phyloP scores from a whole-genome alignment of 108 stramenopile genomes.

The Discostella stelligeroides region DNA sequence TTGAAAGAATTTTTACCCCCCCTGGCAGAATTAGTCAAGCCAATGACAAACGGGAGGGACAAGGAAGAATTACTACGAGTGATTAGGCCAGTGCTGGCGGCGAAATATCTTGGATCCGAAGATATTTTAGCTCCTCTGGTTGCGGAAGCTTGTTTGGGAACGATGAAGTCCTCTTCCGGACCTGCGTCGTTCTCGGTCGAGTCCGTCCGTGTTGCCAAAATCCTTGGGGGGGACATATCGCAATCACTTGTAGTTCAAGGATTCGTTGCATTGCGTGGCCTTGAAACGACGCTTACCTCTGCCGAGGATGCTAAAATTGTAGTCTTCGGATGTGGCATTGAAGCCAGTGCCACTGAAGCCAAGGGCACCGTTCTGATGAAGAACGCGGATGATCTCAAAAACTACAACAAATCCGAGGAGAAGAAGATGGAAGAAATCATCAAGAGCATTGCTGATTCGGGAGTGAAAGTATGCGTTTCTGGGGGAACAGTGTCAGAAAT shows the following conservation, averaged over 20 bases:
- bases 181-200: constrained; percentile 68
- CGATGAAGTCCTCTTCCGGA: constrained; percentile 59
- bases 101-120: constrained; percentile 91
- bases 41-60: constrained; percentile 57
- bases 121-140: constrained; percentile 88
- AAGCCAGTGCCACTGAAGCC: constrained; percentile 95
- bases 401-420: constrained; percentile 98
- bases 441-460: constrained; percentile 91
- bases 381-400: constrained; percentile 96
- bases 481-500: constrained; percentile 93
- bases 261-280: constrained; percentile 89
- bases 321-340: constrained; percentile 96
- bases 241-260: constrained; percentile 89
- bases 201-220: constrained; percentile 94
- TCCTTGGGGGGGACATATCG: constrained; percentile 86
- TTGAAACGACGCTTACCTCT: constrained; percentile 80
- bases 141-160: constrained; percentile 90
- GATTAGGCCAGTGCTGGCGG: constrained; percentile 83
- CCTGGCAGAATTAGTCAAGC: constrained; percentile 53
- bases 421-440: constrained; percentile 97
- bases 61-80: constrained; percentile 59
- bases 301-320: constrained; percentile 88
- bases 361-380: constrained; percentile 99
- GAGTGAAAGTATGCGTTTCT: constrained; percentile 89
- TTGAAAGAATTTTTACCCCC: constrained; percentile 72